Evolutionary conservation across 1,284 basidiomycete genomes (phyloP).

Genomic region (Puccinia brachypodii): DNA sequence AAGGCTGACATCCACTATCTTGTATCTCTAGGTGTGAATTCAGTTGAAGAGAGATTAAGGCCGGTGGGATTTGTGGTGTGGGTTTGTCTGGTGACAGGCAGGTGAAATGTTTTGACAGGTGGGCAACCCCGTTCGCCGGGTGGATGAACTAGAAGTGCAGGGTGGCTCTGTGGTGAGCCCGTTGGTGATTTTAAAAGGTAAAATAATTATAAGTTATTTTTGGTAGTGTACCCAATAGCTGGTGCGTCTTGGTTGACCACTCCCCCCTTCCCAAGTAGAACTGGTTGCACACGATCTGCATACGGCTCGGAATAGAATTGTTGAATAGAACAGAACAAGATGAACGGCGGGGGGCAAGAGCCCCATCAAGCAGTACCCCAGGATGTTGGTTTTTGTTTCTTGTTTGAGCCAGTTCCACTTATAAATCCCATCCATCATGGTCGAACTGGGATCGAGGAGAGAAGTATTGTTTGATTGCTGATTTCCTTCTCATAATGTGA

Average conservation of each 20-base stretch:
- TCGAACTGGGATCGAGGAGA: background rate
- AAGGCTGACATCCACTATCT: too few species aligned
- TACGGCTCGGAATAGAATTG: background rate
- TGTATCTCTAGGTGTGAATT: too few species aligned
- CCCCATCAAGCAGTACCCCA: background rate
- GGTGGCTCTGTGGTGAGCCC: background rate
- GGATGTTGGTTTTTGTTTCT: background rate
- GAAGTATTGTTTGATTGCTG: background rate
- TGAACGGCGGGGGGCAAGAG: conserved; percentile 4
- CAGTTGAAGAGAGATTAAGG: too few species aligned
- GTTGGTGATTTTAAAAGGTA: background rate
- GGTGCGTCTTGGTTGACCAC: background rate
- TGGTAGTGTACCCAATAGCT: too few species aligned
- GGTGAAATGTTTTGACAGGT: background rate
- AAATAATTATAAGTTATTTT: too few species aligned
- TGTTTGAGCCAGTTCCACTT: background rate
- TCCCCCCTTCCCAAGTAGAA: background rate
- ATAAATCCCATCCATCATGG: background rate
- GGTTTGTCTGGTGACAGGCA: too few species aligned
- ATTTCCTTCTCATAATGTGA: too few species aligned
- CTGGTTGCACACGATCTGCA: background rate
- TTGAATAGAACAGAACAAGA: background rate
- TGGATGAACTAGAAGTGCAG: background rate
- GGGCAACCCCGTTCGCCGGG: background rate
- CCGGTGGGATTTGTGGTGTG: too few species aligned